These are phyloP conservation scores for Lagerstroemia speciosa DNA, from an alignment of 345 rosid species.

Conservation along the genomic window DNA sequence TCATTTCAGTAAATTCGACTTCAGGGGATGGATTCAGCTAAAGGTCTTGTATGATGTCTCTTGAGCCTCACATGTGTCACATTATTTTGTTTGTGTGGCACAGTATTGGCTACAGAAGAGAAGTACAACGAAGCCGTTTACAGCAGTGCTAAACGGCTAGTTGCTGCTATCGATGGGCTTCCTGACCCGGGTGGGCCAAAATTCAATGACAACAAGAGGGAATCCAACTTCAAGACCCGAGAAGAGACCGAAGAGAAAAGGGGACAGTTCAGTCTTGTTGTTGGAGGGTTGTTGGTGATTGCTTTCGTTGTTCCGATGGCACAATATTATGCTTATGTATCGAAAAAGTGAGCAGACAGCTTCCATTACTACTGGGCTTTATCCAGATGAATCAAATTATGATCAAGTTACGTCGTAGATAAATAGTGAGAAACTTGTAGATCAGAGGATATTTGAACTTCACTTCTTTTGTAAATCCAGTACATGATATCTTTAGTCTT, in stretches of 20 bases:
- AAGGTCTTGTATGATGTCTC: not conserved
- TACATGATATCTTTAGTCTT: not conserved
- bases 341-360: constrained; percentile 42
- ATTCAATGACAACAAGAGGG: constrained; percentile 63
- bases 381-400: not conserved
- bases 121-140: constrained; percentile 87
- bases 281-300: constrained; percentile 85
- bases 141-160: constrained; percentile 78
- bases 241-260: constrained; percentile 96
- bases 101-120: constrained; percentile 94
- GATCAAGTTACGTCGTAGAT: not conserved
- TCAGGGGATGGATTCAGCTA: too few species aligned
- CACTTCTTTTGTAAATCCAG: not conserved
- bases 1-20: too few species aligned
- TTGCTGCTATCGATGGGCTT: constrained; percentile 86
- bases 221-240: constrained; percentile 77
- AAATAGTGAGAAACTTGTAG: constrained; percentile 8
- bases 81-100: constrained; percentile 5
- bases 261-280: constrained; percentile 91
- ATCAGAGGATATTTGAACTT: constrained; percentile 8
- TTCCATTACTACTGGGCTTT: not conserved
- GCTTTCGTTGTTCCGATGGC: constrained; percentile 98
- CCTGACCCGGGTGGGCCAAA: constrained; percentile 94
- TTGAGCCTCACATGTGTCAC: not conserved
- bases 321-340: constrained; percentile 87